phyloP scores from a whole-genome alignment of 192 early-diverging fungal genomes.

The Linnemannia hyalina region DNA sequence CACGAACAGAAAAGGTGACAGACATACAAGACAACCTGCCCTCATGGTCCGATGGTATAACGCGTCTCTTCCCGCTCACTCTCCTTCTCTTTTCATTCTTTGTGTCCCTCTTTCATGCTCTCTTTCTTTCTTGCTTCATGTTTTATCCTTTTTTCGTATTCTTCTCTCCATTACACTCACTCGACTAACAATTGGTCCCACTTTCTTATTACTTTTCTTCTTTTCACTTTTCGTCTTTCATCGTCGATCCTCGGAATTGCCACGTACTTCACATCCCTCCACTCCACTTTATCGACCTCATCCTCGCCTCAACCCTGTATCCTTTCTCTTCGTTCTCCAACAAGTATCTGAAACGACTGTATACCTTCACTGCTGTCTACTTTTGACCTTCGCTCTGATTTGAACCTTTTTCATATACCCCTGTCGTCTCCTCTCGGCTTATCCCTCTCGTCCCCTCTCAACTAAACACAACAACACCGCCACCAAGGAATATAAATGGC shows the following conservation, averaged over 20 bases:
- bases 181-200: not conserved
- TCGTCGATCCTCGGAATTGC: not conserved
- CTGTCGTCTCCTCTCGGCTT: no score
- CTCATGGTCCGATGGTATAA: not conserved
- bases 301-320: not conserved
- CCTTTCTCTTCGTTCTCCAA: not conserved
- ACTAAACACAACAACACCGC: not conserved
- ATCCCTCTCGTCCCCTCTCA: no score
- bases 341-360: not conserved
- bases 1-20: not conserved
- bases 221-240: not conserved
- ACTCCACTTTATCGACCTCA: not conserved
- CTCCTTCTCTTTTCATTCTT: not conserved
- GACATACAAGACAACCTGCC: not conserved
- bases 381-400: not conserved
- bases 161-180: not conserved
- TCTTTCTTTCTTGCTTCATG: not conserved
- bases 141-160: not conserved
- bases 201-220: not conserved
- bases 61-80: not conserved
- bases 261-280: not conserved
- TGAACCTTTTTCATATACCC: not conserved
- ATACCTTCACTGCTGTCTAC: not conserved
- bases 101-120: not conserved
- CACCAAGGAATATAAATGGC: not conserved